Evolutionary conservation across 495 filamentous ascomycete species (phyloP), one percentile per base, ranked within the genome.

Genomic region (Penicillium odoratum): DNA sequence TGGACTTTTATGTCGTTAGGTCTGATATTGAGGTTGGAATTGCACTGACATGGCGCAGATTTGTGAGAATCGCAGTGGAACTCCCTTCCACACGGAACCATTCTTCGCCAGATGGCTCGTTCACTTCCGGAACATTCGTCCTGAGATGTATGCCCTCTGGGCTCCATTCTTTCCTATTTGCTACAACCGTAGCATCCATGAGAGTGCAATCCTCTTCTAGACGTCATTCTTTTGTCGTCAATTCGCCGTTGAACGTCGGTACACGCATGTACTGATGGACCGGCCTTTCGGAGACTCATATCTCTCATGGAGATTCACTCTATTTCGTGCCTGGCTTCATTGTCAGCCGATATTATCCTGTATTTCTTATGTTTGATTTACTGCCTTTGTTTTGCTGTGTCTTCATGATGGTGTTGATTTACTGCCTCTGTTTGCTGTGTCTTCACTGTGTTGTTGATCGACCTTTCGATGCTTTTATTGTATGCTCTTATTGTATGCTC

Each of bases 61-160:
- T 8, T 4, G 10, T 36, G 33, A 36, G 9, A 9, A 72, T 55
- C 74, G 74, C 46, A 77, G 73, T 29, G 51, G 55, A 15, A 67
- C 70, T 30, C 68, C 74, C 3, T 69, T 62, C 44, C 57, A 62
- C 46, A 72, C 71, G 3, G 74, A 74, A 49, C 56, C 46, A 30
- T 26, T 55, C 7, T 77, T 77, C 48, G 74, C 74, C 47, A 59
- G 59, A 21, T 76, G 72, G 70, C 60, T 77, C 28, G 55, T 72
- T 15, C 57, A 63, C 9, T 53, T 66, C 33, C 67, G 62, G 54
- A 61, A 69, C 18, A 57, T 43, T 10, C 59, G 59, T 33, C 56
- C 33, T 36, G 33, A 50, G 7, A 44, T 70, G 58, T 76, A 65
- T 54, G 53, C 21, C 3, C 76, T 76, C 51, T 76, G 74, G 74